Evolutionary conservation across 768 basidiomycete species (phyloP), one percentile per base, ranked within the genome.

Genomic region (Tephrocybe sp.): DNA sequence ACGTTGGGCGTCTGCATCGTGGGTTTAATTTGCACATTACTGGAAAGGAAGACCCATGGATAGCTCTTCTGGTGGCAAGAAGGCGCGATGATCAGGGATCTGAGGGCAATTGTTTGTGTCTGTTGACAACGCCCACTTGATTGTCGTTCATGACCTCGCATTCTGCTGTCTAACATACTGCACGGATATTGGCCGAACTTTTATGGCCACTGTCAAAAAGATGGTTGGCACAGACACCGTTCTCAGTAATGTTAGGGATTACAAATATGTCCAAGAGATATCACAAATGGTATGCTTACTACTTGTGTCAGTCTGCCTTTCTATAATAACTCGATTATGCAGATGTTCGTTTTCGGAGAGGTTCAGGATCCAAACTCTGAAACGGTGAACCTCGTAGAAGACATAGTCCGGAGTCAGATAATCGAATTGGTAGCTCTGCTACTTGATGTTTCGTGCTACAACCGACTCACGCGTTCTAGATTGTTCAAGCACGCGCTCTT

Each of bases 291-390:
- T 90, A 39, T 30, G 71, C 30, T 12, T 24, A 8, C 50, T 38
- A n/a, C 30, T 20, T 18, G 20, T 33, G 12, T 30, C 17, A 14
- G 32, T 26, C 34, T 14, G n/a, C 18, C 50, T 33, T 46, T 32
- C 41, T 25, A 12, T 34, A 25, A 45, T 38, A 20, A 45, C 37
- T 28, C 44, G 21, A 39, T 45, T 25, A 24, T 55, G 3, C 45
- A 93, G 92, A 93, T 97, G 92, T 97, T 96, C 63, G 95, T 97
- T 38, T 96, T 97, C 67, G 93, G 93, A 8, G 93, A 95, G 71
- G 90, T 96, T 3, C 90, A 93, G 64, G 93, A 96, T 51, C 92
- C 94, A 1, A 81, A 85, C 48, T 76, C 78, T 12, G 93, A 93
- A 49, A 93, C 95, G 0, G 89, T 94, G 12, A 90, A 90, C 61